Evolutionary conservation across 2,329 filamentous ascomycete species (phyloP).

Genomic region (Lasiodiplodia gonubiensis): DNA sequence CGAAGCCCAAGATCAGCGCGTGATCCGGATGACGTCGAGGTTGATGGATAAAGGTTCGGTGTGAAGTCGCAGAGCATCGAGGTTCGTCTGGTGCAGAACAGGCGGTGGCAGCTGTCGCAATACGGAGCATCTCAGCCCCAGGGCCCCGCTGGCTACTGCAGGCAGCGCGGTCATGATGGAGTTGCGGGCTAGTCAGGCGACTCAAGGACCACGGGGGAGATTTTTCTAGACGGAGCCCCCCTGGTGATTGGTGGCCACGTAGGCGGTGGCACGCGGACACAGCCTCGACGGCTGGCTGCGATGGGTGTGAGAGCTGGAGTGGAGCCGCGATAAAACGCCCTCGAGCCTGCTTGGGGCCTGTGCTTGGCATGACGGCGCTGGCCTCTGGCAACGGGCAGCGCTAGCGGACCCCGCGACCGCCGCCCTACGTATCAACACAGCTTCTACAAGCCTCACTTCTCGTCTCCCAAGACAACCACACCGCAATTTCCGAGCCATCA

Average conservation of each 20-base stretch:
- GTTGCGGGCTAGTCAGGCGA: neutral
- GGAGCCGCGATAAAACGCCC: slow-evolving; percentile 18
- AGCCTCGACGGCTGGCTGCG: slow-evolving; percentile 5
- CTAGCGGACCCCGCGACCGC: slow-evolving; percentile 24
- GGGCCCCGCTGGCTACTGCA: neutral
- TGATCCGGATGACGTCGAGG: too few species aligned
- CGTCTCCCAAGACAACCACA: neutral
- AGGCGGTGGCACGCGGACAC: slow-evolving; percentile 22
- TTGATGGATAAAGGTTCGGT: too few species aligned
- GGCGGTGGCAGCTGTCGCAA: slow-evolving; percentile 12
- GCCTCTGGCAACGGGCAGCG: neutral
- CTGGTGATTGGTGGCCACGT: slow-evolving; percentile 9
- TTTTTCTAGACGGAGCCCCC: neutral
- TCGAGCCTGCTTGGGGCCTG: neutral
- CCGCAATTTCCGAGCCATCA: slow-evolving; percentile 15
- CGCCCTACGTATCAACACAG: slow-evolving; percentile 6
- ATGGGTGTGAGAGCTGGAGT: slow-evolving; percentile 3
- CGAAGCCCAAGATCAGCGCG: too few species aligned
- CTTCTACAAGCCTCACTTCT: slow-evolving; percentile 12
- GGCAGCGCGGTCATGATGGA: slow-evolving; percentile 5
- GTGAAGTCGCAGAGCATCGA: too few species aligned
- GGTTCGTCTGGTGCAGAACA: neutral
- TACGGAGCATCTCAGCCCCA: slow-evolving; percentile 1
- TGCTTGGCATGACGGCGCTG: slow-evolving; percentile 23
- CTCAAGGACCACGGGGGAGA: neutral